Evolutionary conservation across 768 basidiomycete genomes (phyloP), one percentile per base, ranked within the genome.

Genomic region (Amanita polypyramis): DNA sequence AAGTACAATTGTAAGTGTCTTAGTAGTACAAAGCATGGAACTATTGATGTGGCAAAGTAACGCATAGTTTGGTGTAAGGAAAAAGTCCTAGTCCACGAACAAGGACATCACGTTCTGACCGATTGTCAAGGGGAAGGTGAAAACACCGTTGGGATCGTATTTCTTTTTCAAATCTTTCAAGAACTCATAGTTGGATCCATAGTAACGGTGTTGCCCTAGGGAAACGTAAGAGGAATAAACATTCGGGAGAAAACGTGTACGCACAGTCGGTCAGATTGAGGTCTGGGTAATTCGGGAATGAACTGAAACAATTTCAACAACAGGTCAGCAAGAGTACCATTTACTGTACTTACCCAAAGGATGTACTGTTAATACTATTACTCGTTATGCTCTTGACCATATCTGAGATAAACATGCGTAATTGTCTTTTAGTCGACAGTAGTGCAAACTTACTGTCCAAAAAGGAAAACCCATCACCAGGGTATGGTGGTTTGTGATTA

Each of bases 201-300:
- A 69, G 47, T 66, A 69, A n/a, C 55, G 55, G 4, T 51, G 50
- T 56, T 62, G 54, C 67, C 68, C 67, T 65, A 47, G n/a, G 29
- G 25, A 42, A 21, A 25, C 12, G 23, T 25, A 2, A n/a, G n/a
- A 33, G 20, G 20, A 36, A 15, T 14, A 23, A 21, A 4, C 3
- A n/a, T 30, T 8, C 9, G 29, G 2, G 7, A n/a, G 9, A 5
- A 5, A 32, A 23, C 2, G 27, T 45, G 49, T 14, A 61, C 64
- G 49, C 27, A 70, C 65, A 64, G 55, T 70, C 56, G 25, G 54
- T 50, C 17, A 69, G 56, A 30, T 61, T 55, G 36, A 67, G 59
- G 38, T 75, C 73, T 5, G 70, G 60, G 46, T 75, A 75, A 49
- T 72, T 72, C 1, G 66, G 56, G 49, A 73, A 73, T 4, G 68